Percentiles rank a stretch among this genome's conserved stretches.
These are phyloP conservation scores for Nelumbo lutea DNA, from an alignment of 164 flowering plant genomes.

Conservation along the genomic window DNA sequence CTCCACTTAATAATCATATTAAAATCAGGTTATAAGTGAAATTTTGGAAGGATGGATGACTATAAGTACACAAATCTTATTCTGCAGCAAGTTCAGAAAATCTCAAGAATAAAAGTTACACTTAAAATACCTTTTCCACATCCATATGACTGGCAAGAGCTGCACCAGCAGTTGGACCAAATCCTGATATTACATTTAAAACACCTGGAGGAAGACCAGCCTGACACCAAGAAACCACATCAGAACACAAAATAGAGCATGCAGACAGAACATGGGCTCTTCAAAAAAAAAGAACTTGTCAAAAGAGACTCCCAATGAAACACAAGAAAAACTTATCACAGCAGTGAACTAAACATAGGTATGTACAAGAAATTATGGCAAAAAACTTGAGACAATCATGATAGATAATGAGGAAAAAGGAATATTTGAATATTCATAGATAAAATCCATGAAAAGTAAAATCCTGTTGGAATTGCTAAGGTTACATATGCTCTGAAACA, in stretches of 20 bases:
- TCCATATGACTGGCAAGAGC: conserved; percentile 92
- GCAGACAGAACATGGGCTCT: too few relatives aligned
- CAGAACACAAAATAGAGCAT: not conserved
- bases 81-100: not conserved
- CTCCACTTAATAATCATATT: not conserved
- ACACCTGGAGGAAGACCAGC: conserved; percentile 89
- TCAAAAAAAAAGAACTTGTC: too few relatives aligned
- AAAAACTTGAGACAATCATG: too few relatives aligned
- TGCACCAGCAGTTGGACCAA: conserved; percentile 85
- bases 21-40: not conserved
- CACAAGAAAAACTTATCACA: not conserved
- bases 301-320: not conserved
- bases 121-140: conserved; percentile 67
- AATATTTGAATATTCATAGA: too few relatives aligned
- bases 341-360: too few relatives aligned
- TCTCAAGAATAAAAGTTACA: not conserved
- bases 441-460: too few relatives aligned
- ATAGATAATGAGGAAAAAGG: too few relatives aligned
- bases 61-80: not conserved
- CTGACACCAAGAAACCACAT: conserved; percentile 24
- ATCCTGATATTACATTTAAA: conserved; percentile 75
- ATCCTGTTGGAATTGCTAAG: too few relatives aligned
- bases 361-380: too few relatives aligned
- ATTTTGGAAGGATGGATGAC: not conserved
- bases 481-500: too few relatives aligned